A percentile compares a stretch with the other conserved stretches of the same genome.
These are phyloP conservation scores for Leccinum sublutescens DNA, from an alignment of 768 basidiomycete species.

Conservation along the genomic window DNA sequence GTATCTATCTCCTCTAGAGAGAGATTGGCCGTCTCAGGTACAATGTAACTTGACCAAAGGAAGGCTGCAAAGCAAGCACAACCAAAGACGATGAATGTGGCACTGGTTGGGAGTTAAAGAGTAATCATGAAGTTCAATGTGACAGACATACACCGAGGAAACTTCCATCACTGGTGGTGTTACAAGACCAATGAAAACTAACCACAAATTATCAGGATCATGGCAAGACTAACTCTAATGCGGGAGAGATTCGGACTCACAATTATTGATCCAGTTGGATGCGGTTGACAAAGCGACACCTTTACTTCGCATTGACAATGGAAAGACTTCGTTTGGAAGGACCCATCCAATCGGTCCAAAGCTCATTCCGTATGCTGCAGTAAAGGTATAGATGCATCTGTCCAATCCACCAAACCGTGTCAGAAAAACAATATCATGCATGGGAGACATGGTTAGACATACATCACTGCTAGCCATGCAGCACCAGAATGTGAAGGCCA, in stretches of 20 bases:
- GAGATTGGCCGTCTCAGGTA: conserved; percentile 78
- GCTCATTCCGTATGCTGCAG: conserved; percentile 72
- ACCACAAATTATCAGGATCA: conserved; percentile 4
- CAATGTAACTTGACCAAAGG: conserved; percentile 64
- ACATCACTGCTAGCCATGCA: conserved; percentile 72
- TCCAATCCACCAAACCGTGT: neutral
- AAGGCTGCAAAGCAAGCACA: conserved; percentile 64
- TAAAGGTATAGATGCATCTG: conserved; percentile 72
- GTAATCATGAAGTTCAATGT: neutral
- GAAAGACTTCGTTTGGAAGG: conserved; percentile 80
- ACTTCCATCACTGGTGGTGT: conserved; percentile 64
- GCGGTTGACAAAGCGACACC: conserved; percentile 84
- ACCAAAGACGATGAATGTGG: conserved; percentile 69
- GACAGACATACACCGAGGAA: conserved; percentile 52
- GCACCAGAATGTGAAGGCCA: conserved; percentile 59
- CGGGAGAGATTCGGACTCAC: conserved; percentile 34
- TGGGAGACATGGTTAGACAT: conserved; percentile 23
- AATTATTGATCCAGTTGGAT: conserved; percentile 86
- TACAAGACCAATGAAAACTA: conserved; percentile 74
- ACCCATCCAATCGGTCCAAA: conserved; percentile 85
- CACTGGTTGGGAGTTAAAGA: conserved; percentile 34
- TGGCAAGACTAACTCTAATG: neutral
- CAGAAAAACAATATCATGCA: neutral
- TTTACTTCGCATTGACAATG: conserved; percentile 72
- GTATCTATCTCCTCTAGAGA: conserved; percentile 76